Evolutionary conservation across 1,139 yeast species (phyloP), one percentile per base, ranked within the genome.

Genomic region (Scheffersomyces illinoinensis): DNA sequence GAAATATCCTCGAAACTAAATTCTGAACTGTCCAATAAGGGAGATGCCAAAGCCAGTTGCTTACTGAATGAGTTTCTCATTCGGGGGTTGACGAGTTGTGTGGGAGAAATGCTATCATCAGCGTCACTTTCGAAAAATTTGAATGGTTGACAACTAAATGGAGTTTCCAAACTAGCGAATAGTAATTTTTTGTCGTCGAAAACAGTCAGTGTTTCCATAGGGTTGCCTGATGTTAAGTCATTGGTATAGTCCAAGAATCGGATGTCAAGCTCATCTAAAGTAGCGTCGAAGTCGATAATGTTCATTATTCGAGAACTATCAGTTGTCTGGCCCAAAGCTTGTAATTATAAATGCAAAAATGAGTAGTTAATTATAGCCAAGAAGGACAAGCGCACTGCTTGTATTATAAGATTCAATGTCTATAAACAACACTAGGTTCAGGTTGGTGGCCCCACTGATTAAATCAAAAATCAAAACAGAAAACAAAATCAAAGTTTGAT

Each of bases 221-320:
- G 4, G 43, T 33, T 33, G 14, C 17, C 43, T 12, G 43, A 33
- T 33, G 17, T 33, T 24, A 19, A 14, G 51, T 24, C 51, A 12
- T 48, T 20, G 21, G 26, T n/a, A 52, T 59, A 51, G 47, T 61
- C 57, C 53, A 23, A 49, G 55, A 58, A 61, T n/a, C 61, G 58
- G 18, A 60, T 52, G 33, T 67, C 69, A 58, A 70, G 68, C 56
- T 70, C 72, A 50, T 68, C 71, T 53, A 70, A 62, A 10, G 68
- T 65, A 48, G 67, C 70, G 59, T 67, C 73, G 23, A 68, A 56
- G 24, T 59, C 52, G 49, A 21, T 51, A 50, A 57, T 50, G 17
- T 51, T 53, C 58, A 53, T 53, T 46, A 24, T 53, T 33, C 43
- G 17, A 33, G 43, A 33, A 33, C 17, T 10, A 5, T 33, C 10